Conservation (phyloP, 805 yeast genomes). For the Kuraishia piskuri region DNA sequence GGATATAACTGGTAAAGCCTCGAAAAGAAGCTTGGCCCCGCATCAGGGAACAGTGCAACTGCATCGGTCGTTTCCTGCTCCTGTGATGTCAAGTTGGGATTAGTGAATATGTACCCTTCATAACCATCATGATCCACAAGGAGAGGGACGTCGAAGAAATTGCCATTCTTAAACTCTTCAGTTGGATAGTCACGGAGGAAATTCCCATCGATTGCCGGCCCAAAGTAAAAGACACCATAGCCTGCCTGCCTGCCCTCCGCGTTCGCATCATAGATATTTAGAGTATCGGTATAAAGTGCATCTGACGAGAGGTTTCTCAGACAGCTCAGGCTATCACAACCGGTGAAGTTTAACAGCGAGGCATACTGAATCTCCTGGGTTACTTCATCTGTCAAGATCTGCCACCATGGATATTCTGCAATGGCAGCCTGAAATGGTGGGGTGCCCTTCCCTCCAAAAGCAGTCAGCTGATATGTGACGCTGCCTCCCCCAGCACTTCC, state of each 20-base stretch:
- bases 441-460: background rate
- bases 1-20: background rate
- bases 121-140: background rate
- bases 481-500: slow-evolving; percentile 13
- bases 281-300: background rate
- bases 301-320: background rate
- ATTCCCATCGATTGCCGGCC: background rate
- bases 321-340: background rate
- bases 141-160: background rate
- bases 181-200: background rate
- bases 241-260: background rate
- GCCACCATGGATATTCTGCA: background rate
- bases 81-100: background rate
- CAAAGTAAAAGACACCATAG: background rate
- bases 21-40: background rate
- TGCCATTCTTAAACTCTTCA: background rate
- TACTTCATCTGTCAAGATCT: background rate
- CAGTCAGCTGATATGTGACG: background rate
- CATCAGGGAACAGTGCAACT: background rate
- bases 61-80: background rate
- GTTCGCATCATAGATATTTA: background rate
- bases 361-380: background rate
- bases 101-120: background rate
- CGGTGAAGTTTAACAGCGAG: background rate
- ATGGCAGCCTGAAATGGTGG: background rate